These are phyloP conservation scores for Penicillium pancosmium DNA, from an alignment of 495 filamentous ascomycete species.

Conservation along the genomic window DNA sequence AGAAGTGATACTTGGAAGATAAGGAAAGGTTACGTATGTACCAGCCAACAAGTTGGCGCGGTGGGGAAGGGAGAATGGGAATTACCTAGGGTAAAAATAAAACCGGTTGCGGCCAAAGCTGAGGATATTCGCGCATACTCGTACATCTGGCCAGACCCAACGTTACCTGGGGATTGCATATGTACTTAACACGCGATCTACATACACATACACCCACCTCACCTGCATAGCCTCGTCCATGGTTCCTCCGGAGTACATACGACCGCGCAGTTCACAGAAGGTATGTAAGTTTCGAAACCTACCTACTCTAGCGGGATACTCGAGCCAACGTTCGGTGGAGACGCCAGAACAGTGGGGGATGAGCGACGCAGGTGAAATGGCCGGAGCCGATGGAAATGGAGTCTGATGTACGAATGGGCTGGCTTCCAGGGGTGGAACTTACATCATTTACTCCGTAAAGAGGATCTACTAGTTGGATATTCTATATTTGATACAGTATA, in stretches of 20 bases:
- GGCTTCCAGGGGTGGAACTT: slow-evolving; percentile 8
- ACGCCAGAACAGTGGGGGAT: slow-evolving; percentile 12
- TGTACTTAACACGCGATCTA: not conserved
- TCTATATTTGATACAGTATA: too few species aligned
- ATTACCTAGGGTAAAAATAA: not conserved
- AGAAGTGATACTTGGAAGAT: not conserved
- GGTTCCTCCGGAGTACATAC: slow-evolving; percentile 16
- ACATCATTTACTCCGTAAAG: not conserved
- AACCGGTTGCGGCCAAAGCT: slow-evolving; percentile 11
- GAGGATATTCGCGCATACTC: slow-evolving; percentile 5
- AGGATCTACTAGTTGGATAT: not conserved
- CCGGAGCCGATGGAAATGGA: not conserved
- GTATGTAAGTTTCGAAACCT: slow-evolving; percentile 5
- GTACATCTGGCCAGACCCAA: not conserved
- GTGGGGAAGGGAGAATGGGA: not conserved
- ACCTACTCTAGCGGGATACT: slow-evolving; percentile 1
- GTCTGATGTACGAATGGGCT: slow-evolving; percentile 17
- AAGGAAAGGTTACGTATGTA: not conserved
- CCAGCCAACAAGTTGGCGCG: not conserved
- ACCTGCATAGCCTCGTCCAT: not conserved
- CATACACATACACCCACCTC: not conserved
- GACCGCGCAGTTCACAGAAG: slow-evolving; percentile 19
- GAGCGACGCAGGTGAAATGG: slow-evolving; percentile 8
- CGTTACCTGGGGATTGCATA: not conserved
- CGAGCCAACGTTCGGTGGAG: slow-evolving; percentile 19